These are phyloP conservation scores for Mycothermus thermophilus DNA, from an alignment of 495 filamentous ascomycete genomes.

Conservation along the genomic window DNA sequence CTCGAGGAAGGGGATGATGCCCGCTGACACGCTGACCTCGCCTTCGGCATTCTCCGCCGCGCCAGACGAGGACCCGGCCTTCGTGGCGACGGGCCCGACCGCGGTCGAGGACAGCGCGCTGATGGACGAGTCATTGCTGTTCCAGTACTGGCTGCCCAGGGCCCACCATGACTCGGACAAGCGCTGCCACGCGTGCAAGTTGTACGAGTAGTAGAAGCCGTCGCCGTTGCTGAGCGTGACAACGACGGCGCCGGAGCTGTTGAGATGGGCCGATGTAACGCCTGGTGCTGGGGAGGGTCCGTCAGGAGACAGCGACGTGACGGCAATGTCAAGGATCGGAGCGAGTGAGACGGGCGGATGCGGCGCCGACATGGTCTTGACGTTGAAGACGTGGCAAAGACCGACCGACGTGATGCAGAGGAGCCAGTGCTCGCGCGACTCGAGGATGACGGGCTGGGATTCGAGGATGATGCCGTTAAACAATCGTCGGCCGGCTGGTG, in stretches of 20 bases:
- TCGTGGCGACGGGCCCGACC: slow-evolving; percentile 30
- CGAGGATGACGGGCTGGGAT: slow-evolving; percentile 84
- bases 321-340: slow-evolving; percentile 77
- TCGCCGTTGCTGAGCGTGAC: slow-evolving; percentile 85
- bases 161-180: slow-evolving; percentile 96
- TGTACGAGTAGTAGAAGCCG: slow-evolving; percentile 72
- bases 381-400: slow-evolving; percentile 86
- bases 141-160: slow-evolving; percentile 95
- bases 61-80: slow-evolving; percentile 7
- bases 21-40: slow-evolving; percentile 62
- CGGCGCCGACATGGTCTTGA: slow-evolving; percentile 66
- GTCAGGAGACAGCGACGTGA: slow-evolving; percentile 44
- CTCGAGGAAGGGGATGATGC: slow-evolving; percentile 84
- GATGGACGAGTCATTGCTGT: slow-evolving; percentile 75
- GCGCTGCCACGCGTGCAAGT: slow-evolving; percentile 85
- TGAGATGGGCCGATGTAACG: slow-evolving; percentile 79
- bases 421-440: slow-evolving; percentile 78
- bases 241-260: slow-evolving; percentile 69
- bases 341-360: slow-evolving; percentile 85
- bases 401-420: slow-evolving; percentile 80
- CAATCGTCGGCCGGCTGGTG: slow-evolving; percentile 78
- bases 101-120: slow-evolving; percentile 62
- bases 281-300: slow-evolving; percentile 61
- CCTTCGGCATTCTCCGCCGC: slow-evolving; percentile 16
- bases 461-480: slow-evolving; percentile 76